Base-by-base conservation (phyloP, 1,284 basidiomycete species). In the Phlebopus sp. region DNA sequence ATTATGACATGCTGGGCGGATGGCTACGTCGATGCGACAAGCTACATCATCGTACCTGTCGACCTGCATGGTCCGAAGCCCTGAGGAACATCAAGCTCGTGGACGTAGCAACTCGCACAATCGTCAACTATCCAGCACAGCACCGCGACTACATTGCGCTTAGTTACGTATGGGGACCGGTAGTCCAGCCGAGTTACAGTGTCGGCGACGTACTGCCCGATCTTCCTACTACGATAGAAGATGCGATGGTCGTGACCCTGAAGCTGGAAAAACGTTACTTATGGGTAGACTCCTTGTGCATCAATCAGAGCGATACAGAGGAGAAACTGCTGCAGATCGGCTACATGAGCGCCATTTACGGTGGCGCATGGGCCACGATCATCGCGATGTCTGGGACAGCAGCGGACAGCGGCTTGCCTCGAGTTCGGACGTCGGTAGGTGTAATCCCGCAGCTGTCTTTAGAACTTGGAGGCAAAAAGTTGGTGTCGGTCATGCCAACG, bases 101-200 rank as follows among this genome's bases (percentile, higher is more conserved):
- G 11, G 31, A 59, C 11, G 43, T 46, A 4, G 46, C 44, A 21
- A 38, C 51, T 10, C 55, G 51, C 27, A 35, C 47, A n/a, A 44
- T 57, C 15, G 38, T 54, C 35, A 9, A 6, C 23, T 49, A 51
- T 39, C 51, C 42, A 3, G n/a, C 27, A 3, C 29, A 36, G 4
- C 19, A 41, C 21, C 47, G 46, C 18, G 46, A 51, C 4, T 60
- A 54, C 32, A 11, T 57, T 25, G 46, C 61, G 1, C 51, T 53
- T 15, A 63, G 58, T 32, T 59, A 63, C 11, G 54, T 62, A 5
- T 62, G 58, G 62, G 59, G 62, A 15, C 47, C 41, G 9, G 39
- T 49, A 5, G 37, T 18, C 1, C 50, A 56, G 18, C 32, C 37
- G 2, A 42, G 39, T 21, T 50, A 42, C 47, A 51, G 46, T 14